Percentiles rank a stretch among this genome's conserved stretches.
Conservation (phyloP, 2,329 filamentous ascomycete species). For the Trichoderma koningiopsis region DNA sequence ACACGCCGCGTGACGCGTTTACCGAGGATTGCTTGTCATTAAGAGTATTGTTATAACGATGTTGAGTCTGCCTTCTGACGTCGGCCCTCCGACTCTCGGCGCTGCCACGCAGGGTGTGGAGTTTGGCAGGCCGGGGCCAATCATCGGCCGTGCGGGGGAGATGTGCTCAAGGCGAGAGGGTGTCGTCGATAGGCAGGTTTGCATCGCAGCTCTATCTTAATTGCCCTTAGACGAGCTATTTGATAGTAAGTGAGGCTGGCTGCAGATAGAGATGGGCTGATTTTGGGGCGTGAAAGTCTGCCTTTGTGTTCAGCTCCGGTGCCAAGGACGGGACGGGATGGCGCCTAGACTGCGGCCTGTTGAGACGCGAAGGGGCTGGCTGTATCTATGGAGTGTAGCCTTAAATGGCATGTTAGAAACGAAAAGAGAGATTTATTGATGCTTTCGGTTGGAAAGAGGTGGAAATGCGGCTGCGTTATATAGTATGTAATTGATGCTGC, state of each 20-base stretch:
- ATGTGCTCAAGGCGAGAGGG: background rate
- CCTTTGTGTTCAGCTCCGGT: background rate
- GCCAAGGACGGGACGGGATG: background rate
- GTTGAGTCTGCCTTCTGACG: background rate
- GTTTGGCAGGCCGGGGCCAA: slow-evolving; percentile 12
- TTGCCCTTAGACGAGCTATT: background rate
- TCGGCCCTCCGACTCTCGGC: slow-evolving; percentile 19
- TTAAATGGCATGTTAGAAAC: background rate
- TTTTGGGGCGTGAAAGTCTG: background rate
- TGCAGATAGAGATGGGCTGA: background rate
- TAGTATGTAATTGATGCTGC: background rate
- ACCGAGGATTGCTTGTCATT: background rate
- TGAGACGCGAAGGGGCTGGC: background rate
- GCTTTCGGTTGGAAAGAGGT: background rate
- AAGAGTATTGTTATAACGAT: background rate
- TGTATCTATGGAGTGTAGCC: background rate
- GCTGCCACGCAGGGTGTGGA: slow-evolving; percentile 11
- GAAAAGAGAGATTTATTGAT: too few relatives aligned
- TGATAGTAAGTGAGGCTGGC: background rate
- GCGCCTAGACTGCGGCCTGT: background rate
- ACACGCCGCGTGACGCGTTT: background rate
- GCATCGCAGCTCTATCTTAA: background rate
- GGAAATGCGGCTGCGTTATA: background rate
- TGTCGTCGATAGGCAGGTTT: background rate
- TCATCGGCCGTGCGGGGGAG: background rate